Evolutionary conservation across 352 stramenopile species (phyloP).

Genomic region (Chrysophaeum taylorii): DNA sequence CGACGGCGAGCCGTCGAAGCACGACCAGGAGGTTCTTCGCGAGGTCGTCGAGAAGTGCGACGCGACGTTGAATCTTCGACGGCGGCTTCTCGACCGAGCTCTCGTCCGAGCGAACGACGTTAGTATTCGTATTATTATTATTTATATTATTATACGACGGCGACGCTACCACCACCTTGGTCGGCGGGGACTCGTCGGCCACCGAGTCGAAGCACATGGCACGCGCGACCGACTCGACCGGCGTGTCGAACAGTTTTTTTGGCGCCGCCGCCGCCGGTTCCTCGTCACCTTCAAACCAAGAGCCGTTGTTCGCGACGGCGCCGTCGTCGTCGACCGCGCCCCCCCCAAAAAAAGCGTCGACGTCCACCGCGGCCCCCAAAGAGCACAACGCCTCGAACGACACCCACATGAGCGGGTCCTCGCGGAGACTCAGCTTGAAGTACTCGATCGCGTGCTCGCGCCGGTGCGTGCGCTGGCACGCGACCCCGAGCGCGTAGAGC

Average conservation of each 20-base stretch:
- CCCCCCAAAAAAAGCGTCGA: conserved; percentile 26
- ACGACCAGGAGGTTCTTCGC: background rate
- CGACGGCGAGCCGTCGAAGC: background rate
- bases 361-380: conserved; percentile 62
- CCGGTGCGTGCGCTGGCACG: conserved; percentile 72
- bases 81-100: background rate
- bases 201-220: too few species aligned
- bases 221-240: too few species aligned
- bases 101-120: background rate
- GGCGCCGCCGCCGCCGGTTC: too few species aligned
- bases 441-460: conserved; percentile 73
- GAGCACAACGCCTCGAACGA: conserved; percentile 82
- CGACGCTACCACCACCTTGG: too few species aligned
- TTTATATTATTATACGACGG: too few species aligned
- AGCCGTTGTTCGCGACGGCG: too few species aligned
- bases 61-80: background rate
- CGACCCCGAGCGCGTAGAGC: conserved; percentile 73
- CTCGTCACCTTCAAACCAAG: too few species aligned
- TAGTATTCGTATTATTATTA: too few species aligned
- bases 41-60: background rate
- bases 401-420: conserved; percentile 77
- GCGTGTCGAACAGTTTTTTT: too few species aligned
- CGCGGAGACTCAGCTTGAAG: conserved; percentile 66
- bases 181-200: too few species aligned
- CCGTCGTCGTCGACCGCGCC: background rate